Evolutionary conservation across 228 moss, liverwort and hornwort species (phyloP).

Genomic region (Sphagnum magellanicum): DNA sequence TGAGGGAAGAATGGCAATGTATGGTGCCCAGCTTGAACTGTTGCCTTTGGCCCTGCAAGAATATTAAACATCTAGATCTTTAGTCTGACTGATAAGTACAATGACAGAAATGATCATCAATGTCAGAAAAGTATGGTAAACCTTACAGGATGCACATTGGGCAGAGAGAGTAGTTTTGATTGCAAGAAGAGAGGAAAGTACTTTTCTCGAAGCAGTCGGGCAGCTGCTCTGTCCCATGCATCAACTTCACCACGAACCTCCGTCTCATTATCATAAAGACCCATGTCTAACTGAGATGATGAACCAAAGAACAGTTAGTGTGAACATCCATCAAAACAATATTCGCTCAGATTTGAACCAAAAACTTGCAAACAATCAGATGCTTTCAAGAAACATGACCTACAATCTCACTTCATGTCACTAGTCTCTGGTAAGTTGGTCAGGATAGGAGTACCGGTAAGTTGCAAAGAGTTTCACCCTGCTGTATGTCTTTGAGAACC

Average conservation of each 20-base stretch:
- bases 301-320: neutral
- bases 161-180: no score
- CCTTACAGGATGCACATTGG: no score
- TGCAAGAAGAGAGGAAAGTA: constrained; percentile 12
- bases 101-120: neutral
- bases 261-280: constrained; percentile 87
- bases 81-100: neutral
- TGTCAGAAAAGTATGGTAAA: neutral
- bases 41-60: constrained; percentile 64
- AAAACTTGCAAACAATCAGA: neutral
- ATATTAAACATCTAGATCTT: no score
- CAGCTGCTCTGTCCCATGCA: constrained; percentile 91
- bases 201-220: constrained; percentile 88
- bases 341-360: neutral
- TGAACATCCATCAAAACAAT: neutral
- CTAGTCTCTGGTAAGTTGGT: no score
- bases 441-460: constrained; percentile 43
- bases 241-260: constrained; percentile 50
- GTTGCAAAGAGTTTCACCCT: constrained; percentile 75
- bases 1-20: constrained; percentile 65
- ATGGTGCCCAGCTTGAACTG: constrained; percentile 67
- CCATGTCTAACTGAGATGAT: constrained; percentile 63
- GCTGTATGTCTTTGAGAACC: constrained; percentile 53
- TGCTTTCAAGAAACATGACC: neutral
- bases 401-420: neutral